Conservation (phyloP, 1,284 basidiomycete genomes). For the Rhizopogon hawkerae region DNA sequence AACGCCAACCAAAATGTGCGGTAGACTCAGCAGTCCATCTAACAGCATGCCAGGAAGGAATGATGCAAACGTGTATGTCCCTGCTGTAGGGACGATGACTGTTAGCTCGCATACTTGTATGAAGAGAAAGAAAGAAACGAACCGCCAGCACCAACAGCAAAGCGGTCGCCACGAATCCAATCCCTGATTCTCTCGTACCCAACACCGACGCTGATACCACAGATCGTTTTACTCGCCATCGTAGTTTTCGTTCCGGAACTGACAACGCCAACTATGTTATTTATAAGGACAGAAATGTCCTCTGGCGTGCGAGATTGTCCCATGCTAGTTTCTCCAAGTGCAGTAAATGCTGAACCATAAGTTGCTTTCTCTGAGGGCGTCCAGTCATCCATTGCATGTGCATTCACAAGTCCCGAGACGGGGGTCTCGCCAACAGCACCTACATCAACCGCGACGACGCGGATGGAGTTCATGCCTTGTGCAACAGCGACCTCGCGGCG, state of each 20-base stretch:
- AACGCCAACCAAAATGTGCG: slow-evolving; percentile 52
- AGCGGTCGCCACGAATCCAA: slow-evolving; percentile 53
- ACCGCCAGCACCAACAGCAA: slow-evolving; percentile 71
- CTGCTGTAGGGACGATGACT: slow-evolving; percentile 33
- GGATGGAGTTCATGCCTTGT: slow-evolving; percentile 43
- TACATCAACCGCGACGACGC: slow-evolving; percentile 53
- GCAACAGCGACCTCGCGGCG: slow-evolving; percentile 60
- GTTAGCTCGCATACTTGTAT: background rate
- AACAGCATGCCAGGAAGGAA: slow-evolving; percentile 58
- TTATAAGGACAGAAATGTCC: slow-evolving; percentile 49
- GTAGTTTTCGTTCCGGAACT: slow-evolving; percentile 39
- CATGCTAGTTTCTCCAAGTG: slow-evolving; percentile 37
- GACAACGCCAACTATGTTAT: slow-evolving; percentile 48
- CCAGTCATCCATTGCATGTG: slow-evolving; percentile 49
- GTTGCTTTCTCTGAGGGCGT: slow-evolving; percentile 59
- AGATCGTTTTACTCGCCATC: slow-evolving; percentile 28
- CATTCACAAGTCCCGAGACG: background rate
- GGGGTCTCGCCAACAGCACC: slow-evolving; percentile 20
- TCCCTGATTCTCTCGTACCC: slow-evolving; percentile 29
- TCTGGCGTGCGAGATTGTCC: slow-evolving; percentile 38
- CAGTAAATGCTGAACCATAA: slow-evolving; percentile 58
- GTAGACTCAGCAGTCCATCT: slow-evolving; percentile 56
- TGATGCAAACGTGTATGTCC: slow-evolving; percentile 60
- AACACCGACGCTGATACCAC: slow-evolving; percentile 38
- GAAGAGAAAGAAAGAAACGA: slow-evolving; percentile 16